phyloP scores from a whole-genome alignment of 2,329 filamentous ascomycete genomes.

The Apiospora phragmitis region DNA sequence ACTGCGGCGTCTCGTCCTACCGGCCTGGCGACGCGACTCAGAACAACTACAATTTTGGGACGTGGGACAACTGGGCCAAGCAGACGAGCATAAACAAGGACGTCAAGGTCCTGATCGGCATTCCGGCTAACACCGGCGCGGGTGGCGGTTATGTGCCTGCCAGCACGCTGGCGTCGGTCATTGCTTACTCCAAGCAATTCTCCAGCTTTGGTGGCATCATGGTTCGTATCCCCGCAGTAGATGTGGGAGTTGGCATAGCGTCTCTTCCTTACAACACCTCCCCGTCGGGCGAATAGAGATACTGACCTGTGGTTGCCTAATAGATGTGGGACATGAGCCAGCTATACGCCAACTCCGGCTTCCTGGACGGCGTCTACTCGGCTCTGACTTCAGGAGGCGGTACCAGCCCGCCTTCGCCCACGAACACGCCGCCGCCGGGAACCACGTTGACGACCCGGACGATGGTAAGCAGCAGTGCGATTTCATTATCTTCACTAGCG shows the following conservation, averaged over 20 bases:
- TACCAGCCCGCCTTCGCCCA: background rate
- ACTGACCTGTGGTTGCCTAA: background rate
- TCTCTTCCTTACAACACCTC: too few species aligned
- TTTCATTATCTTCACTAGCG: constrained; percentile 17
- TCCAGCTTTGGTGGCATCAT: constrained; percentile 66
- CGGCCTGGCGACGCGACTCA: constrained; percentile 42
- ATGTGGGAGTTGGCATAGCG: too few species aligned
- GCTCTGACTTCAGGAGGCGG: constrained; percentile 27
- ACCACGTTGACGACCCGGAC: constrained; percentile 23
- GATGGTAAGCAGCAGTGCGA: constrained; percentile 17
- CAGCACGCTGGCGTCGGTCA: constrained; percentile 46
- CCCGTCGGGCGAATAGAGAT: too few species aligned
- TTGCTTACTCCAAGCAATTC: constrained; percentile 55
- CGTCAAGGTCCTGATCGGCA: constrained; percentile 63
- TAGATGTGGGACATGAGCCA: constrained; percentile 65
- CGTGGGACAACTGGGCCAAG: constrained; percentile 68
- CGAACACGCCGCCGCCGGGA: constrained; percentile 12
- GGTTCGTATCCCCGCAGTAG: constrained; percentile 25
- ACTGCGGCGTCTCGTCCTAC: constrained; percentile 59
- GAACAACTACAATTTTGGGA: constrained; percentile 60
- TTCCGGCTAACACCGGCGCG: constrained; percentile 56
- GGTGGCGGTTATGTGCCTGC: constrained; percentile 56
- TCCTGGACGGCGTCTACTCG: constrained; percentile 46
- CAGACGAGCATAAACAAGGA: constrained; percentile 55
- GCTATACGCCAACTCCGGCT: constrained; percentile 58